Evolutionary conservation across 2,329 filamentous ascomycete species (phyloP).

Genomic region (Fusarium caatingaense): DNA sequence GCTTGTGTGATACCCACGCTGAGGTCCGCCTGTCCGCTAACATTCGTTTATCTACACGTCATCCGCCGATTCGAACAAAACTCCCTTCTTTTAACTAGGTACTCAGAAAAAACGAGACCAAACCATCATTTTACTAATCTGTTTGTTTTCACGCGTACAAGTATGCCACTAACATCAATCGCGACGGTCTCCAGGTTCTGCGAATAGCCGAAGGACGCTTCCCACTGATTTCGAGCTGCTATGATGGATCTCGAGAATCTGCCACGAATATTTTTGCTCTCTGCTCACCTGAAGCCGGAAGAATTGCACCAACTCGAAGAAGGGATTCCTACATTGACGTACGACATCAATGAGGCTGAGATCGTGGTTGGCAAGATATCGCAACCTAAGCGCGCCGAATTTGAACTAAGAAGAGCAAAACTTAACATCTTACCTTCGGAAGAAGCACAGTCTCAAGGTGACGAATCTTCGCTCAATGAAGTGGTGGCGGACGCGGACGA

Average conservation of each 20-base stretch:
- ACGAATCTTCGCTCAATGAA: not conserved
- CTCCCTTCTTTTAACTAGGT: not conserved
- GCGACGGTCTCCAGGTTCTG: not conserved
- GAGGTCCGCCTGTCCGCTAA: not conserved
- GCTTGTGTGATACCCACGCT: not conserved
- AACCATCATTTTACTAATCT: not conserved
- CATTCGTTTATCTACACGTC: slow-evolving; percentile 13
- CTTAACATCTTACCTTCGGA: slow-evolving; percentile 63
- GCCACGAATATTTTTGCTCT: slow-evolving; percentile 79
- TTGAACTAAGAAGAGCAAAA: slow-evolving; percentile 79
- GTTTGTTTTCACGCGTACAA: not conserved
- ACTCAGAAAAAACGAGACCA: not conserved
- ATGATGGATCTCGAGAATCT: slow-evolving; percentile 48
- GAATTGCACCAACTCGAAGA: slow-evolving; percentile 74
- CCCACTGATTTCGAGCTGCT: not conserved
- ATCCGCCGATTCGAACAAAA: not conserved
- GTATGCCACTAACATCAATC: slow-evolving; percentile 10
- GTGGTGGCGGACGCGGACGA: not conserved
- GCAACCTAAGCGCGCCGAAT: slow-evolving; percentile 75
- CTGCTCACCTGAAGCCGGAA: slow-evolving; percentile 73
- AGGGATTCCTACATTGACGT: slow-evolving; percentile 73
- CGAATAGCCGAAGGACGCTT: slow-evolving; percentile 2
- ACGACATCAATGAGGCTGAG: slow-evolving; percentile 76
- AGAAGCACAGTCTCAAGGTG: not conserved
- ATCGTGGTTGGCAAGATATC: slow-evolving; percentile 80